Evolutionary conservation across 1,139 yeast genomes (phyloP), one percentile per base, ranked within the genome.

Genomic region (Pichia sp.): DNA sequence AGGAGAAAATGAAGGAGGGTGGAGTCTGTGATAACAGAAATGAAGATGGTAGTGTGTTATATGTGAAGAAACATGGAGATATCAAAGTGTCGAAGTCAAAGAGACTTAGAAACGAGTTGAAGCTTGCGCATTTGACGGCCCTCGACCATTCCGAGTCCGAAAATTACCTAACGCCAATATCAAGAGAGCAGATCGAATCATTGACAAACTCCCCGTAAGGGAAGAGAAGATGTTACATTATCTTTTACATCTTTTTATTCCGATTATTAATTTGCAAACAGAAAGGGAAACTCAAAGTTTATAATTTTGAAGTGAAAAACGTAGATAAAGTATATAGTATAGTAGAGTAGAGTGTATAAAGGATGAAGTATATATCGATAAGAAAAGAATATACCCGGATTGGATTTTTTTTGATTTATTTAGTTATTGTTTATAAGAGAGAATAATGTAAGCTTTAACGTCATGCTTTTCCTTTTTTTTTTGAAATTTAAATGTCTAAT

Each of bases 21-120:
- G 26, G n/a, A 16, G 40, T 79, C 78, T 2, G 70, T 68, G n/a
- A 58, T 74, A 13, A 22, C 6, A 8, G 13, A 4, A 36, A 18
- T 25, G 65, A 68, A 2, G 60, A 60, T 36, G 65, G 65, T 44
- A 30, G n/a, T 13, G 66, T 72, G 4, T 62, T 69, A 3, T 67
- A 69, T 51, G 74, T 77, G 26, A 52, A 39, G 10, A 49, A 43
- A 16, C 37, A 45, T 3, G 41, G 34, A 22, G 25, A 45, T 21
- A 26, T 39, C 10, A 41, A 46, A 43, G 13, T 47, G 19, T 49
- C 55, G 1, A 52, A 49, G 18, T 30, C 46, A 8, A 44, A 47
- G 21, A 47, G 28, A 21, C 19, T 54, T 1, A 47, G 44, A 22
- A 54, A 50, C 41, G 55, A 54, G 23, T 28, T 54, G 8, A 54